phyloP scores from a whole-genome alignment of 2,329 filamentous ascomycete species.

The Penicillium sp. region DNA sequence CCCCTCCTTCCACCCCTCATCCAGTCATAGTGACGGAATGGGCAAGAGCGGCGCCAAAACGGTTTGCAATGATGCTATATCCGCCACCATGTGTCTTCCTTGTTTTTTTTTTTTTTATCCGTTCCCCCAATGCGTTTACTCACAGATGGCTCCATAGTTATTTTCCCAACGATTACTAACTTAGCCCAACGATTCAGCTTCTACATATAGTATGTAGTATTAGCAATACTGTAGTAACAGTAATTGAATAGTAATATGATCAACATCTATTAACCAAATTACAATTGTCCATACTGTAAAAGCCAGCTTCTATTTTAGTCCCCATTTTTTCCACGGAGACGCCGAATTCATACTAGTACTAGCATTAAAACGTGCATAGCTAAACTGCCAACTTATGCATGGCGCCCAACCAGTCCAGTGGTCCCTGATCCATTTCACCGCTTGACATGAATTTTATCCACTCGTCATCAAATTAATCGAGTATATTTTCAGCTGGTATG shows the following conservation, averaged over 20 bases:
- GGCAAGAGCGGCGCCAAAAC: not conserved
- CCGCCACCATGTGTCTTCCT: not conserved
- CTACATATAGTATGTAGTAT: not conserved
- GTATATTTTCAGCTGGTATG: conserved; percentile 23
- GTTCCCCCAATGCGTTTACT: not conserved
- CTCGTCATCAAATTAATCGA: not conserved
- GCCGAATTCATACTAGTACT: not conserved
- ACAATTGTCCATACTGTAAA: not conserved
- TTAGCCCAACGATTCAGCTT: not conserved
- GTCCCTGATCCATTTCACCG: not conserved
- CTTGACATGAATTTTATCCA: not conserved
- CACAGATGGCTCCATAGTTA: not conserved
- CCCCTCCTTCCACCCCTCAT: not conserved
- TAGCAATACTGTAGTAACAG: not conserved
- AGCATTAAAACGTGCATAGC: not conserved
- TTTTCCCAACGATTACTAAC: not conserved
- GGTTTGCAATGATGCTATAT: not conserved
- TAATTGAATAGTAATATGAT: not conserved
- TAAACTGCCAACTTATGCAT: not conserved
- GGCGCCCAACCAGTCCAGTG: not conserved
- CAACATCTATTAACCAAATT: not conserved
- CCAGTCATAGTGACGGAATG: not conserved
- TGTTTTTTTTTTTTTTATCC: not conserved
- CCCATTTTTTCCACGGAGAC: not conserved
- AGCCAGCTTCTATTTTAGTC: not conserved